Conservation (phyloP, 306 rosid genomes). For the Styphnolobium japonicum region DNA sequence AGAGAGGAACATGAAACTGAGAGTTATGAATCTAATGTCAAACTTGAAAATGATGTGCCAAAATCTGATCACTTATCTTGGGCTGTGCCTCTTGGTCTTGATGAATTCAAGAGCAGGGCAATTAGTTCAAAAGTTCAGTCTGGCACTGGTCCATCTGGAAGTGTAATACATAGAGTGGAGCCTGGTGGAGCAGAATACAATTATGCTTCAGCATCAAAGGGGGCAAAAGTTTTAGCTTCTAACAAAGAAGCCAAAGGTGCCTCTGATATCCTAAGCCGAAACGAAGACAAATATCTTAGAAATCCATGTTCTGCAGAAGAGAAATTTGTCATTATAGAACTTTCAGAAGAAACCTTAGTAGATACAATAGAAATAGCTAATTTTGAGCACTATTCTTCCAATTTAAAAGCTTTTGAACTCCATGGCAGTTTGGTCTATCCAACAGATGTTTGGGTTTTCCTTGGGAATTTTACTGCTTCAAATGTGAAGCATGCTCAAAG, state of each 20-base stretch:
- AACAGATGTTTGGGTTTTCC: conserved; percentile 75
- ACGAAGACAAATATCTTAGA: conserved; percentile 90
- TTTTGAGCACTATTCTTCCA: conserved; percentile 92
- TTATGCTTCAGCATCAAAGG: conserved; percentile 95
- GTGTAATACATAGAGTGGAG: conserved; percentile 73
- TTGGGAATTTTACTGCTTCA: conserved; percentile 81
- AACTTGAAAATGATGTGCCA: conserved; percentile 50
- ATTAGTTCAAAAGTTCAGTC: conserved; percentile 56
- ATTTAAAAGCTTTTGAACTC: conserved; percentile 78
- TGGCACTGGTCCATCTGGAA: conserved; percentile 56
- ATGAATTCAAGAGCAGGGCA: conserved; percentile 88
- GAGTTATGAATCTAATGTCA: conserved; percentile 33
- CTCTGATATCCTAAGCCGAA: conserved; percentile 73
- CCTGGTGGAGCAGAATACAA: conserved; percentile 89
- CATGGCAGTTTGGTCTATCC: conserved; percentile 84
- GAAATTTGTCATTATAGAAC: conserved; percentile 79
- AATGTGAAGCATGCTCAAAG: conserved; percentile 78
- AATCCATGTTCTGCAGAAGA: conserved; percentile 93
- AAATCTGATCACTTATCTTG: conserved; percentile 52
- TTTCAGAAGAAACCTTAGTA: conserved; percentile 94
- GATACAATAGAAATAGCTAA: conserved; percentile 84
- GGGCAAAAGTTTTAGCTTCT: conserved; percentile 91
- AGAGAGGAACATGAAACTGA: conserved; percentile 38
- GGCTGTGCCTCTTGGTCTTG: conserved; percentile 80
- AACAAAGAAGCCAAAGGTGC: conserved; percentile 99